These are phyloP conservation scores for Fragilaria crotonensis DNA, from an alignment of 108 stramenopile species.

Conservation along the genomic window DNA sequence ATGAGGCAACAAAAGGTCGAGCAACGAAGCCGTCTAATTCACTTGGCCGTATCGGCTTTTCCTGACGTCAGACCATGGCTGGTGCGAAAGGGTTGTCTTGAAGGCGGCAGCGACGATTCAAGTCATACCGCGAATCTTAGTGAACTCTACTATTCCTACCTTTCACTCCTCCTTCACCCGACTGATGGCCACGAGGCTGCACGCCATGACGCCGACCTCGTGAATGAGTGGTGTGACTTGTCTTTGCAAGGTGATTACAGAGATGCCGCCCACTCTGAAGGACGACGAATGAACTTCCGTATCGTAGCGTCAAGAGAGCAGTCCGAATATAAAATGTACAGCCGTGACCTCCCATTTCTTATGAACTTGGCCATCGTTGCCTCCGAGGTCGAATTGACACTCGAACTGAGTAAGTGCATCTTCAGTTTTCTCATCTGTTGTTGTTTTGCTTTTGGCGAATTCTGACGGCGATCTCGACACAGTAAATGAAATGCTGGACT, in stretches of 20 bases:
- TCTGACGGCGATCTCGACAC: too few relatives aligned
- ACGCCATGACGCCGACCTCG: constrained; percentile 43
- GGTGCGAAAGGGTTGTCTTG: constrained; percentile 44
- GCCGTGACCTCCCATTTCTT: constrained; percentile 56
- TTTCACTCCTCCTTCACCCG: constrained; percentile 59
- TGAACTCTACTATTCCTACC: constrained; percentile 55
- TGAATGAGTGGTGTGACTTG: constrained; percentile 71
- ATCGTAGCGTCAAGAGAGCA: constrained; percentile 48
- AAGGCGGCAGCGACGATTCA: not conserved
- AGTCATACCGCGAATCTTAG: not conserved
- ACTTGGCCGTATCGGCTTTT: constrained; percentile 69
- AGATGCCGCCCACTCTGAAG: constrained; percentile 6
- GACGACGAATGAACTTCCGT: constrained; percentile 31
- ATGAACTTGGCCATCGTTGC: constrained; percentile 49
- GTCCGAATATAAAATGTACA: constrained; percentile 39
- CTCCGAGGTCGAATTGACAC: constrained; percentile 41
- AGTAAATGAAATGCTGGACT: constrained; percentile 33
- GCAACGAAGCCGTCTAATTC: constrained; percentile 19
- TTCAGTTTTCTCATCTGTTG: too few relatives aligned
- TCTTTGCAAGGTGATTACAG: constrained; percentile 21
- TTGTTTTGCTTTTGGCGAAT: too few relatives aligned
- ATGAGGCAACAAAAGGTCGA: constrained; percentile 16
- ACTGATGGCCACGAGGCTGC: constrained; percentile 62
- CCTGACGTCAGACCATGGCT: constrained; percentile 78
- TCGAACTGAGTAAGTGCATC: constrained; percentile 60